These are phyloP conservation scores for Metroxylon sagu DNA, from an alignment of 176 grass and related monocot species.

Conservation along the genomic window DNA sequence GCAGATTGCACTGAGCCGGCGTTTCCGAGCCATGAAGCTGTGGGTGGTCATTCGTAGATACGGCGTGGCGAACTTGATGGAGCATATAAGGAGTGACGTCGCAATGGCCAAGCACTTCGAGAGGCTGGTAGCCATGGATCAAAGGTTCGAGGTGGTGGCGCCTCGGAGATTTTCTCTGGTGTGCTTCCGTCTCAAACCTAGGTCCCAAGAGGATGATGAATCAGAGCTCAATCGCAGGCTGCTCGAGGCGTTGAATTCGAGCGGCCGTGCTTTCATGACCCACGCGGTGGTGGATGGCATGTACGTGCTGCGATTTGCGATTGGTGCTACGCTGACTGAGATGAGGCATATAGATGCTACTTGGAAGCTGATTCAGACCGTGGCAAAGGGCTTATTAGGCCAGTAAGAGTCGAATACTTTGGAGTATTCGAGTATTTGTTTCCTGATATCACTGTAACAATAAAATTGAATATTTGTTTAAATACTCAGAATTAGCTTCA, in stretches of 20 bases:
- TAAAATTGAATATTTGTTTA: too few species aligned
- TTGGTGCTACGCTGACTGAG: too few species aligned
- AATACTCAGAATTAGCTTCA: too few species aligned
- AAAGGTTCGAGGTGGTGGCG: constrained; percentile 38
- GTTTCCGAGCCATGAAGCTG: constrained; percentile 34
- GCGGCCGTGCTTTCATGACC: too few species aligned
- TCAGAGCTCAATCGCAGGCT: constrained; percentile 28
- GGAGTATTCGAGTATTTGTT: too few species aligned
- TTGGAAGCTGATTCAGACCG: too few species aligned
- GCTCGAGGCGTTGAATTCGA: neutral
- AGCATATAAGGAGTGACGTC: constrained; percentile 22
- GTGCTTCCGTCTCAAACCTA: constrained; percentile 24
- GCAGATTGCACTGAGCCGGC: constrained; percentile 35
- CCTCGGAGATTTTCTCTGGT: constrained; percentile 31
- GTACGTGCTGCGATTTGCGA: too few species aligned
- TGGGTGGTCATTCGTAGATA: constrained; percentile 34
- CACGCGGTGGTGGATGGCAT: too few species aligned
- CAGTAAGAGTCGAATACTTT: too few species aligned
- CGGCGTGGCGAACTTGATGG: constrained; percentile 19
- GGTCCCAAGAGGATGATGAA: neutral
- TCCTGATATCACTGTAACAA: too few species aligned
- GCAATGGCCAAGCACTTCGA: constrained; percentile 40
- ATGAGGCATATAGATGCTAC: too few species aligned
- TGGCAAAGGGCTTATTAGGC: too few species aligned
- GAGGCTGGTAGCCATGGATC: constrained; percentile 13